Percentiles rank a stretch among this genome's conserved stretches.
Evolutionary conservation across 164 flowering plant species (phyloP).

Genomic region (Tinospora cordifolia): DNA sequence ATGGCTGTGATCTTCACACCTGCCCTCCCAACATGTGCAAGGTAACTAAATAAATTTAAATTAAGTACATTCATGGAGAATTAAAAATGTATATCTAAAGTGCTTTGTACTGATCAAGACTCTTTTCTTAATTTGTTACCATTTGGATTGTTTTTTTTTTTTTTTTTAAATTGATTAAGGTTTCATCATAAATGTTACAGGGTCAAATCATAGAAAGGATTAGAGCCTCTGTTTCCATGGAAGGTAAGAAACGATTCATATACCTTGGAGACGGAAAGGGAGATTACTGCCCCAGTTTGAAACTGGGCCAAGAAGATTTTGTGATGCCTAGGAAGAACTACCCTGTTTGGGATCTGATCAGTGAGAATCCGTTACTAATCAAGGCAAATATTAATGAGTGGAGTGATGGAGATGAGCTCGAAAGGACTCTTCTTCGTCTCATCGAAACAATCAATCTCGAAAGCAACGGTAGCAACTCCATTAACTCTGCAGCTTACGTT

Average conservation of each 20-base stretch:
- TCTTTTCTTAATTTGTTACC: not conserved
- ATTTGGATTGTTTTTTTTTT: not conserved
- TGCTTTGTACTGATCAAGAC: too few relatives aligned
- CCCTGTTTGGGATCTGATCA: constrained; percentile 50
- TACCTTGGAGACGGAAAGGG: constrained; percentile 80
- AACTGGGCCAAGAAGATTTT: constrained; percentile 45
- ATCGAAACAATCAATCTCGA: constrained; percentile 20
- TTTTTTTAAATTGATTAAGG: not conserved
- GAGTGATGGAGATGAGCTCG: constrained; percentile 61
- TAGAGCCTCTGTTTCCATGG: constrained; percentile 22
- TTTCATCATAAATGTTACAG: constrained; percentile 22
- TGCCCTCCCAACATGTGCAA: constrained; percentile 88
- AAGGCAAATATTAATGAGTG: constrained; percentile 68
- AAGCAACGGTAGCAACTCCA: not conserved
- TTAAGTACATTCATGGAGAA: not conserved
- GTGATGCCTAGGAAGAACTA: constrained; percentile 80
- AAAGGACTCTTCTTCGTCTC: constrained; percentile 32
- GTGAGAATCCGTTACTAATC: constrained; percentile 27
- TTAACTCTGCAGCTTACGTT: not conserved
- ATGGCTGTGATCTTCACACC: constrained; percentile 36
- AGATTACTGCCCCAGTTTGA: constrained; percentile 72
- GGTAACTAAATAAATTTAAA: constrained; percentile 29
- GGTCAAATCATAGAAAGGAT: constrained; percentile 54
- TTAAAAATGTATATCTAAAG: too few relatives aligned
- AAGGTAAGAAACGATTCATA: constrained; percentile 29